Conservation (phyloP, 805 yeast genomes). For the Nakazawaea laoshanensis region DNA sequence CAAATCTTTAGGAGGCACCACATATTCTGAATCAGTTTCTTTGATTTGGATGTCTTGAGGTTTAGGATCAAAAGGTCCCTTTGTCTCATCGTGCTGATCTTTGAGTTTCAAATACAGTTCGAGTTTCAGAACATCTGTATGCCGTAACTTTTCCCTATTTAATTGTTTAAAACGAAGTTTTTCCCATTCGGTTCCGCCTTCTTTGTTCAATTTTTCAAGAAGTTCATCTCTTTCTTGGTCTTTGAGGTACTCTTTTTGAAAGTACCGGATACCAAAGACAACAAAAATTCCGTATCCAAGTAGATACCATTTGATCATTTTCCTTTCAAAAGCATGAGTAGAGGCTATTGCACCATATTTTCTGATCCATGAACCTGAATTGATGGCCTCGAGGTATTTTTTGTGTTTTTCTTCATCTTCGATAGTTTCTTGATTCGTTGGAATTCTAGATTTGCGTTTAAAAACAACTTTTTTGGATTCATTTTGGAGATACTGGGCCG, state of each 20-base stretch:
- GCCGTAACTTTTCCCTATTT: slow-evolving; percentile 47
- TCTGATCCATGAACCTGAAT: slow-evolving; percentile 22
- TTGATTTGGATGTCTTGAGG: slow-evolving; percentile 21
- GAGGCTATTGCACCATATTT: slow-evolving; percentile 48
- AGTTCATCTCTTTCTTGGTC: slow-evolving; percentile 46
- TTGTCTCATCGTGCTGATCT: slow-evolving; percentile 21
- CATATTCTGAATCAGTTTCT: slow-evolving; percentile 27
- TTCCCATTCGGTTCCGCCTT: slow-evolving; percentile 52
- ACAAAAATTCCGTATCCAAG: slow-evolving; percentile 50
- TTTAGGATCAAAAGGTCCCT: slow-evolving; percentile 24
- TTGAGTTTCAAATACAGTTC: slow-evolving; percentile 50
- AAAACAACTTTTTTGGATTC: slow-evolving; percentile 14
- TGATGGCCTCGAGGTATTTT: slow-evolving; percentile 22
- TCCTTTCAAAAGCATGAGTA: slow-evolving; percentile 49
- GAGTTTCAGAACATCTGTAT: slow-evolving; percentile 54
- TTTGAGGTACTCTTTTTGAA: slow-evolving; percentile 56
- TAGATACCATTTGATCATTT: slow-evolving; percentile 55
- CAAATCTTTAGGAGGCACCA: slow-evolving; percentile 72
- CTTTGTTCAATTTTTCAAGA: slow-evolving; percentile 19
- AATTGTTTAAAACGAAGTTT: slow-evolving; percentile 51
- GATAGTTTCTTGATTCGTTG: slow-evolving; percentile 19
- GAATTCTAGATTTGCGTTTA: slow-evolving; percentile 18
- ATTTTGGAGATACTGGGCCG: no score
- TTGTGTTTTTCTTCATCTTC: slow-evolving; percentile 20
- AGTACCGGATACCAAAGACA: slow-evolving; percentile 52